These are phyloP conservation scores for Xerocomellus dryophilus DNA, from an alignment of 768 basidiomycete species.

Conservation along the genomic window DNA sequence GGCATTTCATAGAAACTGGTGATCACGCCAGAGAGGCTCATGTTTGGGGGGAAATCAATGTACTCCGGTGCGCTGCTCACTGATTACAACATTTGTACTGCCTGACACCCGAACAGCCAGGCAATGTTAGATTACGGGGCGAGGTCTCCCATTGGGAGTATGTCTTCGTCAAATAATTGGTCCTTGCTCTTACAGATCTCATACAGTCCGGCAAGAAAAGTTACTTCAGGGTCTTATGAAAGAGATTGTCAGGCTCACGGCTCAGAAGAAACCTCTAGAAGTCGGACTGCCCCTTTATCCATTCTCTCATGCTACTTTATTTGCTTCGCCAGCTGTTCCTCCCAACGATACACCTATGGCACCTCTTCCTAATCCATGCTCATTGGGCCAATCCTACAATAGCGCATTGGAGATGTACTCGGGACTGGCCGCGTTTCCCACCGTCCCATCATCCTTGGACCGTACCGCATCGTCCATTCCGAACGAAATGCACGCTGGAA, in stretches of 20 bases:
- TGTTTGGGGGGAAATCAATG: slow-evolving; percentile 87
- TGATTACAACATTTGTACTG: neutral
- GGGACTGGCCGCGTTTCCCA: slow-evolving; percentile 1
- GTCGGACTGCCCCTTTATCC: slow-evolving; percentile 79
- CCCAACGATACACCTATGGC: slow-evolving; percentile 29
- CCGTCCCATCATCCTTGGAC: slow-evolving; percentile 2
- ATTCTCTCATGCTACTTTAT: slow-evolving; percentile 68
- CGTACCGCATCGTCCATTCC: slow-evolving; percentile 1
- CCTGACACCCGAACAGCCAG: slow-evolving; percentile 44
- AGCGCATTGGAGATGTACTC: slow-evolving; percentile 10
- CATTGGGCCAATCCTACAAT: slow-evolving; percentile 5
- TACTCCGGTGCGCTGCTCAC: slow-evolving; percentile 55
- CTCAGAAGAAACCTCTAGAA: slow-evolving; percentile 74
- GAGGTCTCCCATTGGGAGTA: slow-evolving; percentile 80
- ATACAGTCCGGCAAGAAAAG: slow-evolving; percentile 74
- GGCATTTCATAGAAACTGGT: slow-evolving; percentile 79
- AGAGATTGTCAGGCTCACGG: slow-evolving; percentile 80
- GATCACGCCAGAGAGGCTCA: slow-evolving; percentile 70
- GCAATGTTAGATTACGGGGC: slow-evolving; percentile 82
- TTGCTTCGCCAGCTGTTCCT: slow-evolving; percentile 46
- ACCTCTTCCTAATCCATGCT: slow-evolving; percentile 29
- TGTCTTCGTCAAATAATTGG: slow-evolving; percentile 28
- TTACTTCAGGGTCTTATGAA: slow-evolving; percentile 80
- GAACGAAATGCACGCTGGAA: slow-evolving; percentile 5
- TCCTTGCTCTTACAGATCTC: slow-evolving; percentile 7